Evolutionary conservation across 768 basidiomycete genomes (phyloP).

Genomic region (Tulasnella sp.): DNA sequence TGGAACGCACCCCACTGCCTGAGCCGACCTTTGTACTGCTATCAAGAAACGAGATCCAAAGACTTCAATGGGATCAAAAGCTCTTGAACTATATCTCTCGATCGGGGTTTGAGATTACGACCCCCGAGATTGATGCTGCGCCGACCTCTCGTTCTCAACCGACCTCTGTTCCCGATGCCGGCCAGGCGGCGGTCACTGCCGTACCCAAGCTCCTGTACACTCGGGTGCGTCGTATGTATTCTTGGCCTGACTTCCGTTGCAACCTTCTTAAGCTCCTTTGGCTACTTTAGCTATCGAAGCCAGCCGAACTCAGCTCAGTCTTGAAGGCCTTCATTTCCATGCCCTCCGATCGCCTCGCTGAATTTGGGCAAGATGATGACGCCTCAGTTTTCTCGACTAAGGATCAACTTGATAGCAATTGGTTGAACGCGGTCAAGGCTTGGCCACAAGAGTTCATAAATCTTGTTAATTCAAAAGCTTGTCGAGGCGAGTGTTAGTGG

Average conservation of each 20-base stretch:
- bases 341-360: conserved; percentile 47
- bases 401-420: conserved; percentile 33
- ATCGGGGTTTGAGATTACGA: conserved; percentile 25
- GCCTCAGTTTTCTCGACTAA: background rate
- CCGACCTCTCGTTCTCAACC: background rate
- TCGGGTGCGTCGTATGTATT: conserved; percentile 1
- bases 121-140: conserved; percentile 10
- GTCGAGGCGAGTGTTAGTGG: conserved; percentile 60
- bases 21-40: conserved; percentile 9
- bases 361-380: background rate
- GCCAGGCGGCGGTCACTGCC: conserved; percentile 8
- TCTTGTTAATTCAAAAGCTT: conserved; percentile 91
- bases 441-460: conserved; percentile 82
- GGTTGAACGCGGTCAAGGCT: conserved; percentile 71
- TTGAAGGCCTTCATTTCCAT: conserved; percentile 67
- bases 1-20: background rate
- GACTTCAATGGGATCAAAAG: background rate
- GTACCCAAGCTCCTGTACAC: conserved; percentile 13
- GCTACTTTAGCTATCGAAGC: conserved; percentile 39
- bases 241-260: conserved; percentile 46
- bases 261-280: background rate
- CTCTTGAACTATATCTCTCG: background rate
- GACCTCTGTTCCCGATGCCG: conserved; percentile 25
- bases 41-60: conserved; percentile 8
- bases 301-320: conserved; percentile 66